Evolutionary conservation across 345 rosid genomes (phyloP).

Genomic region (Raphanus sativus): DNA sequence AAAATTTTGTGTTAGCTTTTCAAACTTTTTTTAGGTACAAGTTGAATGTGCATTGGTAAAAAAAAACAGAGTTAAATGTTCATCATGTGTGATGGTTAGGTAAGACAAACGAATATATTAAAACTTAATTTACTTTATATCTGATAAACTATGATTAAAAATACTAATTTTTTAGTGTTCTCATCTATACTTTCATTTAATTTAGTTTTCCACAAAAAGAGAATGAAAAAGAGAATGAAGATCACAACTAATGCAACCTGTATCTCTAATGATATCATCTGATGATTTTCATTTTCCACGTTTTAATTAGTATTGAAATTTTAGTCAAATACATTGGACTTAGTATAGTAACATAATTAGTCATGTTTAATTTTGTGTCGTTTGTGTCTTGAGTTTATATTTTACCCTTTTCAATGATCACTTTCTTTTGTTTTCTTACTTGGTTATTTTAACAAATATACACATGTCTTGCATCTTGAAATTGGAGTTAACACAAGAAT

Average conservation of each 20-base stretch:
- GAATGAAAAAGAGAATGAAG: neutral
- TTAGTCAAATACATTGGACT: neutral
- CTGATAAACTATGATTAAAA: too few species aligned
- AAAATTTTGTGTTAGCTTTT: neutral
- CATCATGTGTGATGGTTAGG: neutral
- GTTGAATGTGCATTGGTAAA: neutral
- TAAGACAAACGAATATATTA: too few species aligned
- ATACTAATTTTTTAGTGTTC: neutral
- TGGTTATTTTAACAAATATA: neutral
- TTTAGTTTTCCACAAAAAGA: too few species aligned
- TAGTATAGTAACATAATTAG: neutral
- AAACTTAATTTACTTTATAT: too few species aligned
- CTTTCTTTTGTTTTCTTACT: neutral
- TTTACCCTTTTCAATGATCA: neutral
- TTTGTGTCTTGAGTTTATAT: neutral
- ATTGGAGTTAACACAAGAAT: conserved; percentile 17
- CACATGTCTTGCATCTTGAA: conserved; percentile 18
- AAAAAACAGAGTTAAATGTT: neutral
- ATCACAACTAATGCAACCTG: neutral
- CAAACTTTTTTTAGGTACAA: neutral
- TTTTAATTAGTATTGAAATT: neutral
- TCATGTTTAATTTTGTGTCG: neutral
- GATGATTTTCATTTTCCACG: neutral
- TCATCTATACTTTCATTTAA: neutral
- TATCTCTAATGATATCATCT: neutral